Conservation (phyloP, 225 moss, liverwort and hornwort genomes). For the Lunularia cruciata region DNA sequence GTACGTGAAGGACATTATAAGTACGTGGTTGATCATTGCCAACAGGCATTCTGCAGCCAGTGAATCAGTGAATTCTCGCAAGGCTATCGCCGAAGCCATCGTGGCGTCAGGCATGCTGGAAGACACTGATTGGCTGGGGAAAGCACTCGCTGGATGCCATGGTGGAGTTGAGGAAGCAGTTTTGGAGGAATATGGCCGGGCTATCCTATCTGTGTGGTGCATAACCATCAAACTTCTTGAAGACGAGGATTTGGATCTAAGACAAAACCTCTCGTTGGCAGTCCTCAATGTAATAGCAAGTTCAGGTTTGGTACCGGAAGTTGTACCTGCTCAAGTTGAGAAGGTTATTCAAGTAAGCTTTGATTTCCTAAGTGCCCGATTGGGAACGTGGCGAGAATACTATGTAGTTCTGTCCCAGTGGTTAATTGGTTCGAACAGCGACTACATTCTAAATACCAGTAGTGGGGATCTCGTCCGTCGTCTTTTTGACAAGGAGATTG, state of each 20-base stretch:
- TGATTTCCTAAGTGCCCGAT: slow-evolving; percentile 65
- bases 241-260: slow-evolving; percentile 85
- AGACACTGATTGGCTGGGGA: slow-evolving; percentile 67
- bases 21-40: slow-evolving; percentile 58
- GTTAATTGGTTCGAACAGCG: slow-evolving; percentile 71
- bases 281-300: slow-evolving; percentile 59
- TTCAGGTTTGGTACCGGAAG: slow-evolving; percentile 37
- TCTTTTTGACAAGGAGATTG: slow-evolving; percentile 95
- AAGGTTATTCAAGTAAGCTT: slow-evolving; percentile 86
- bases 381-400: slow-evolving; percentile 68
- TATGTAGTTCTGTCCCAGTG: slow-evolving; percentile 74
- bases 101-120: slow-evolving; percentile 76
- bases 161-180: slow-evolving; percentile 25
- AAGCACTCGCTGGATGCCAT: slow-evolving; percentile 18
- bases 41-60: slow-evolving; percentile 67
- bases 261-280: slow-evolving; percentile 71
- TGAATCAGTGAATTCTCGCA: slow-evolving; percentile 80
- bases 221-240: slow-evolving; percentile 84
- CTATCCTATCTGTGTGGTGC: slow-evolving; percentile 76
- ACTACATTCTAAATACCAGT: slow-evolving; percentile 40
- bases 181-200: slow-evolving; percentile 65
- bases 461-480: slow-evolving; percentile 73
- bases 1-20: slow-evolving; percentile 48
- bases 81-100: slow-evolving; percentile 79
- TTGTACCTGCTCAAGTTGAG: slow-evolving; percentile 87